Evolutionary conservation across 768 basidiomycete species (phyloP), one percentile per base, ranked within the genome.

Genomic region (Mycena haematopus): DNA sequence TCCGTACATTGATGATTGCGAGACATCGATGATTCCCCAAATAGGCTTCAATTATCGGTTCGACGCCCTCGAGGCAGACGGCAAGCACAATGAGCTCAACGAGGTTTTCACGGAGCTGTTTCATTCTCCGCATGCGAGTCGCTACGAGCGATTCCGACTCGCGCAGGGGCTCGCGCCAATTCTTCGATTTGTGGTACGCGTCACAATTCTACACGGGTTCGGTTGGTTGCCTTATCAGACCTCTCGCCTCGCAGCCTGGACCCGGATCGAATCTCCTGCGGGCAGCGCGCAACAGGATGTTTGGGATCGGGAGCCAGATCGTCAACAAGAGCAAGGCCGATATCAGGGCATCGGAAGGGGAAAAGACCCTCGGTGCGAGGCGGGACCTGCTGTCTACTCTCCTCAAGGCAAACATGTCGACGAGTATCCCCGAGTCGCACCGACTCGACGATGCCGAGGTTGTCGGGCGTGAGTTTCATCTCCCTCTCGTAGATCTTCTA

Each of bases 381-480:
- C 77, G 80, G 3, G 84, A 86, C 69, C 62, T 86, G 3, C 69
- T 86, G 25, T 79, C 78, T 9, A 62, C 82, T 15, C 73, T 86
- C 15, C 74, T 85, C 56, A 77, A 75, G 58, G 83, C 84, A 7
- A 86, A 86, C 67, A 74, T 84, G 75, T 80, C 81, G 3, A 74
- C 74, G 0, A 80, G 83, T 63, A 67, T 83, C 4, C 75, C 79
- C 0, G 79, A 78, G 15, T 70, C 58, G 24, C 80, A 82, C 65
- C 72, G 69, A 35, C 60, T 86, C 62, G 77, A 75, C 0, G 85
- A 86, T 27, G 75, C 74, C 22, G 85, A 85, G 47, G 80, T 86
- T 2, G 40, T 82, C 67, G 67, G 83, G 9, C 29, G 29, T 31
- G 29, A 31, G 29, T 9, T 31, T 31, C 29, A 9, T 31, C 29